These are phyloP conservation scores for Collybia sordida DNA, from an alignment of 768 basidiomycete genomes.

Conservation along the genomic window DNA sequence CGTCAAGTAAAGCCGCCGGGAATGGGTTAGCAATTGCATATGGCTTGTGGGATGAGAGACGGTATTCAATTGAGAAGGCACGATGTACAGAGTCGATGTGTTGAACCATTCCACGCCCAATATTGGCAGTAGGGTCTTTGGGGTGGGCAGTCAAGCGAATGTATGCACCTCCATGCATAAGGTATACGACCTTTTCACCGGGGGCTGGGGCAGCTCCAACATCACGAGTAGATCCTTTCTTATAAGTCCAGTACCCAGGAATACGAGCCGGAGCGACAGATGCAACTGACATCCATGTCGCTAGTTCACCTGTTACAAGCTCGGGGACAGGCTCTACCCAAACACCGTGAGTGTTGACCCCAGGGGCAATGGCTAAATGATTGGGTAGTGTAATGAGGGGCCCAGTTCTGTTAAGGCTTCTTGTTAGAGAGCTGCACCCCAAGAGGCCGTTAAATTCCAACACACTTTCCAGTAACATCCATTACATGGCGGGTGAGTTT, in stretches of 20 bases:
- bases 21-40: conserved; percentile 53
- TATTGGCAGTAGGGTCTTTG: conserved; percentile 40
- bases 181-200: conserved; percentile 59
- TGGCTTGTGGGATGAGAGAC: conserved; percentile 51
- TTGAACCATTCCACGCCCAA: conserved; percentile 48
- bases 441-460: neutral
- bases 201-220: conserved; percentile 37
- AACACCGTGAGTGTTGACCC: conserved; percentile 41
- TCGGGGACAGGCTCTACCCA: conserved; percentile 47
- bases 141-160: conserved; percentile 56
- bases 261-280: conserved; percentile 40
- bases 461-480: conserved; percentile 23
- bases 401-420: conserved; percentile 29
- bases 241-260: conserved; percentile 60
- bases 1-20: conserved; percentile 75
- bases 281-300: conserved; percentile 37
- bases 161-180: conserved; percentile 67
- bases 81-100: conserved; percentile 44
- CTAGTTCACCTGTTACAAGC: conserved; percentile 43
- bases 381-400: conserved; percentile 29
- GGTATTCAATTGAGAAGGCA: conserved; percentile 69
- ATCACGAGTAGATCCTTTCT: conserved; percentile 31
- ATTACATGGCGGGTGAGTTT: conserved; percentile 31
- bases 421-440: neutral
- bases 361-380: conserved; percentile 39